These are phyloP conservation scores for Cystobasidium onofrii DNA, from an alignment of 768 basidiomycete species.

Conservation along the genomic window DNA sequence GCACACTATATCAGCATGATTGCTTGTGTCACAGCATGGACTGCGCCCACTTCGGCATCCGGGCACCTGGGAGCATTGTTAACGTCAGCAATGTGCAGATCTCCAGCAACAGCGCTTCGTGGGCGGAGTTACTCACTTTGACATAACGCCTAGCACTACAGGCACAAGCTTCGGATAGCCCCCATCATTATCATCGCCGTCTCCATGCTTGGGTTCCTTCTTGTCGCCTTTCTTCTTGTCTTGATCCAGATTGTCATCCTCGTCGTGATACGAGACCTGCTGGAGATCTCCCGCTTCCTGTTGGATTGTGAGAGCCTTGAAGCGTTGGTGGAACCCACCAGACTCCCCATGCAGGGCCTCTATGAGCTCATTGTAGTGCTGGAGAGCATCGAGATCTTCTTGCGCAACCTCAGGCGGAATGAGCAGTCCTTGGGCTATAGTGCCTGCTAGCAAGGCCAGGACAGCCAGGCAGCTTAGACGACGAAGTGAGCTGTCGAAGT, in stretches of 20 bases:
- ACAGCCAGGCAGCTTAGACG: not conserved
- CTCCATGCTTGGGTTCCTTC: not conserved
- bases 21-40: not conserved
- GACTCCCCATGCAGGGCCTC: conserved; percentile 47
- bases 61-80: conserved; percentile 11
- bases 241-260: conserved; percentile 62
- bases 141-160: conserved; percentile 26
- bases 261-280: not conserved
- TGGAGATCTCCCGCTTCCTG: not conserved
- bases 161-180: not conserved
- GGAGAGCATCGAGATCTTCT: not conserved
- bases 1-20: not conserved
- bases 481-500: not conserved
- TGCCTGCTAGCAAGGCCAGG: not conserved
- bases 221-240: conserved; percentile 12
- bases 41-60: conserved; percentile 16
- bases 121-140: conserved; percentile 5
- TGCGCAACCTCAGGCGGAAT: not conserved
- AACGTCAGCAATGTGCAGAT: not conserved
- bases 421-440: not conserved
- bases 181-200: not conserved
- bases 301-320: not conserved
- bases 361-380: not conserved
- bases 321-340: not conserved
- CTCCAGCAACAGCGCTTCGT: not conserved